Conservation (phyloP, 768 basidiomycete genomes). For the Mrakia frigida region DNA sequence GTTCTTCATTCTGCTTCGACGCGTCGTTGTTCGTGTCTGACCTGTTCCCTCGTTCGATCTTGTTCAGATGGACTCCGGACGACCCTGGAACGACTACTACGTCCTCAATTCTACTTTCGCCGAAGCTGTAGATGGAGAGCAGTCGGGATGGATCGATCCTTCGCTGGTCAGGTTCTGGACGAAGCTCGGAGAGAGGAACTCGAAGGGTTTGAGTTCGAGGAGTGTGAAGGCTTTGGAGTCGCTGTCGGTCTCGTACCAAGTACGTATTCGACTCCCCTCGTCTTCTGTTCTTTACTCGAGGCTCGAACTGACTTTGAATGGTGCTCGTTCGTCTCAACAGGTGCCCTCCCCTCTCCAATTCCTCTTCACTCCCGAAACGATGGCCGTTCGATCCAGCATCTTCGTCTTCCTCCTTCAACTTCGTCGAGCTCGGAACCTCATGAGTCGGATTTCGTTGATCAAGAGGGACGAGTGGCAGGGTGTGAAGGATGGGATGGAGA, state of each 20-base stretch:
- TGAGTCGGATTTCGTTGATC: constrained; percentile 21
- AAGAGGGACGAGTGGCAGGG: constrained; percentile 14
- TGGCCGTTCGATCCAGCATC: constrained; percentile 36
- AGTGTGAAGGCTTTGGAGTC: not conserved
- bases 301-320: constrained; percentile 35
- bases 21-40: not conserved
- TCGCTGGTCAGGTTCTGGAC: not conserved
- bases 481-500: constrained; percentile 15
- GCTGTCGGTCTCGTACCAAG: not conserved
- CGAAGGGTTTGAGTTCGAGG: not conserved
- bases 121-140: constrained; percentile 32
- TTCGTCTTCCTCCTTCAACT: constrained; percentile 39
- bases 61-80: constrained; percentile 16
- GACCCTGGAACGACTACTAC: constrained; percentile 39
- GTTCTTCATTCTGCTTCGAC: not conserved
- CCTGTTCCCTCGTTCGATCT: too few species aligned
- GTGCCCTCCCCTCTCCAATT: constrained; percentile 41
- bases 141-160: constrained; percentile 16
- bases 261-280: constrained; percentile 33
- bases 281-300: constrained; percentile 36
- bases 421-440: constrained; percentile 32
- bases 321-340: constrained; percentile 29
- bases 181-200: not conserved
- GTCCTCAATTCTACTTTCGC: constrained; percentile 36
- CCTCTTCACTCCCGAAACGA: constrained; percentile 37